Conservation (phyloP, 164 flowering plant species). For the Piper betle region DNA sequence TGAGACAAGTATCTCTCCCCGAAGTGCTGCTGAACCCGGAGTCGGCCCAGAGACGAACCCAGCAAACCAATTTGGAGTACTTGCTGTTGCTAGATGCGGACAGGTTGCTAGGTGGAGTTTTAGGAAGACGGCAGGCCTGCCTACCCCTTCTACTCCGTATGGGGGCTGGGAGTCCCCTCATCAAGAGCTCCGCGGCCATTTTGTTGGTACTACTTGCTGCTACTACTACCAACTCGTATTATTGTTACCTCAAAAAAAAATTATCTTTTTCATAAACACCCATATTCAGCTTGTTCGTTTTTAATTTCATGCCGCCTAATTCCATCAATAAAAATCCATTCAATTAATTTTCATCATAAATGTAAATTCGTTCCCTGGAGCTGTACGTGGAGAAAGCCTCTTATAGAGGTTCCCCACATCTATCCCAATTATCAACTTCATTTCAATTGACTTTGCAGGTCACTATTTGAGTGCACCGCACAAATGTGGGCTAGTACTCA, state of each 20-base stretch:
- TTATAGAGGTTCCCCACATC: no score
- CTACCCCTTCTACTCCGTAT: conserved; percentile 46
- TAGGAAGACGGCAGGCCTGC: conserved; percentile 65
- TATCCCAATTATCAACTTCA: not conserved
- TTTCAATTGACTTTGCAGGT: conserved; percentile 23
- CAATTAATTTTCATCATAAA: no score
- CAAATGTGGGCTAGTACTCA: conserved; percentile 91
- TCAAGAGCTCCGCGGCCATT: conserved; percentile 85
- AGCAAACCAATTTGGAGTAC: conserved; percentile 86
- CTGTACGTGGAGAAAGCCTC: no score
- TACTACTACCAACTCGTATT: not conserved
- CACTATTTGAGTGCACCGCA: conserved; percentile 90
- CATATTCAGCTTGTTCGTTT: not conserved
- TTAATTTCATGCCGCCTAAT: not conserved
- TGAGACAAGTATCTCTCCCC: conserved; percentile 58
- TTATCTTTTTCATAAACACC: not conserved
- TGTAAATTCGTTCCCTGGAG: no score
- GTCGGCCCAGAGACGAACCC: conserved; percentile 51
- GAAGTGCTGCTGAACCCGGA: conserved; percentile 56
- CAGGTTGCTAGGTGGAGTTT: conserved; percentile 81
- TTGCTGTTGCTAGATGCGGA: conserved; percentile 72
- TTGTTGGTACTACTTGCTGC: conserved; percentile 39
- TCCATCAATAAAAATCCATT: not conserved
- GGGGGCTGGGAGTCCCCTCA: conserved; percentile 78
- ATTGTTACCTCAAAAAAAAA: not conserved